Percentiles rank a stretch among this genome's conserved stretches.
Conservation (phyloP, 768 basidiomycete species). For the Cystofilobasidium macerans region DNA sequence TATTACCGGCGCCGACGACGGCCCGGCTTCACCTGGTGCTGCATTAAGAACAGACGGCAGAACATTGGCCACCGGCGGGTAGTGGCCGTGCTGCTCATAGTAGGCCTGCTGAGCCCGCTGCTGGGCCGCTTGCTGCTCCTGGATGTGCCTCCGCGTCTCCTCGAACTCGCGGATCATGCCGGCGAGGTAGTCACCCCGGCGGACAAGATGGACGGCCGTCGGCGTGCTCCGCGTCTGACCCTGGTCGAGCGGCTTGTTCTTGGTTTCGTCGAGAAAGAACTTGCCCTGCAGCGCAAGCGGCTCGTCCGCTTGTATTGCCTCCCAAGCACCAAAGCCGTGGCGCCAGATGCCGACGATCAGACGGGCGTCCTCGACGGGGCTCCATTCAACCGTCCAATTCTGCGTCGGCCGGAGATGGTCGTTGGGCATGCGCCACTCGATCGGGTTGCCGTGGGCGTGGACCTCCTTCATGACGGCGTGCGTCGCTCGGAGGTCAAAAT, state of each 20-base stretch:
- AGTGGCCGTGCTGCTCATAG: constrained; percentile 4
- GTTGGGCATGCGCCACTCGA: constrained; percentile 71
- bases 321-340: constrained; percentile 96
- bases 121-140: constrained; percentile 16
- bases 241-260: constrained; percentile 49
- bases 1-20: not conserved
- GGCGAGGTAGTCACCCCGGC: constrained; percentile 82
- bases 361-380: constrained; percentile 81
- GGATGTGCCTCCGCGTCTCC: constrained; percentile 1
- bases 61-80: not conserved
- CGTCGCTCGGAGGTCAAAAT: constrained; percentile 77
- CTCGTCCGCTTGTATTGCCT: constrained; percentile 68
- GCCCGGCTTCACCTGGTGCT: not conserved
- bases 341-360: constrained; percentile 83
- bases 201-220: constrained; percentile 94
- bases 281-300: constrained; percentile 75
- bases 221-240: constrained; percentile 57
- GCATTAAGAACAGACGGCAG: not conserved
- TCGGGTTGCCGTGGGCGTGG: not conserved
- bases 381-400: constrained; percentile 96
- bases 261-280: constrained; percentile 89
- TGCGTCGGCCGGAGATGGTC: constrained; percentile 88
- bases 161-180: constrained; percentile 24
- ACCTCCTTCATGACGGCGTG: constrained; percentile 44
- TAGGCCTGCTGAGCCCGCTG: not conserved